These are phyloP conservation scores for Aspergillus quadrilineatus DNA, from an alignment of 2,329 filamentous ascomycete species.

Conservation along the genomic window DNA sequence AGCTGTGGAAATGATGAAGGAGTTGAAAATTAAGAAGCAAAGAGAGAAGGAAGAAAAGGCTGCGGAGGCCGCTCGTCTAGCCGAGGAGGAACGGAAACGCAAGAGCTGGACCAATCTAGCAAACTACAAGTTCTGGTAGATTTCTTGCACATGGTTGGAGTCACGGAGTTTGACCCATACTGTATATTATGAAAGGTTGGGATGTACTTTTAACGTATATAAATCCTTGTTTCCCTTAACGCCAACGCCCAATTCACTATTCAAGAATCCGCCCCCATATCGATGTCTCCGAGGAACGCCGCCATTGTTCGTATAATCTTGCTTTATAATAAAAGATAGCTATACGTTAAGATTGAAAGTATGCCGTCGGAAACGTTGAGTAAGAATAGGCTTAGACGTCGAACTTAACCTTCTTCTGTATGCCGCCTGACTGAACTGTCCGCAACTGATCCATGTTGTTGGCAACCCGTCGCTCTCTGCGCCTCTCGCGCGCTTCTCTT, in stretches of 20 bases:
- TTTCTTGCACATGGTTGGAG: slow-evolving; percentile 26
- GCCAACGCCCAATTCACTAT: slow-evolving; percentile 12
- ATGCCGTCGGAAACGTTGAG: background rate
- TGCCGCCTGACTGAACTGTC: slow-evolving; percentile 29
- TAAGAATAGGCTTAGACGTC: slow-evolving; percentile 26
- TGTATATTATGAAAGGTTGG: slow-evolving; percentile 24
- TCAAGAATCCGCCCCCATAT: slow-evolving; percentile 14
- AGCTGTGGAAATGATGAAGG: slow-evolving; percentile 77
- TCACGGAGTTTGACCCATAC: slow-evolving; percentile 33
- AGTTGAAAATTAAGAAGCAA: slow-evolving; percentile 67
- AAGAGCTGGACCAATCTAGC: slow-evolving; percentile 46
- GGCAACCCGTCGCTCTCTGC: slow-evolving; percentile 52
- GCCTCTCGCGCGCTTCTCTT: slow-evolving; percentile 57
- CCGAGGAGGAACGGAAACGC: slow-evolving; percentile 41
- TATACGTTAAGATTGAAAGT: background rate
- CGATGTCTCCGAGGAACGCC: slow-evolving; percentile 14
- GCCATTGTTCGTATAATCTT: slow-evolving; percentile 2
- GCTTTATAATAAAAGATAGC: slow-evolving; percentile 9
- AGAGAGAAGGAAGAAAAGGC: slow-evolving; percentile 45
- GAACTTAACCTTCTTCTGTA: slow-evolving; percentile 45
- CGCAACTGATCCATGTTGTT: slow-evolving; percentile 26
- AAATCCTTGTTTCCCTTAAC: slow-evolving; percentile 16
- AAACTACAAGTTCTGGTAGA: slow-evolving; percentile 51
- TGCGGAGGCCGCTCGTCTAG: slow-evolving; percentile 36
- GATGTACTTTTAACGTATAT: slow-evolving; percentile 23